phyloP scores from a whole-genome alignment of 164 flowering plant species.

The Annona squamosa region DNA sequence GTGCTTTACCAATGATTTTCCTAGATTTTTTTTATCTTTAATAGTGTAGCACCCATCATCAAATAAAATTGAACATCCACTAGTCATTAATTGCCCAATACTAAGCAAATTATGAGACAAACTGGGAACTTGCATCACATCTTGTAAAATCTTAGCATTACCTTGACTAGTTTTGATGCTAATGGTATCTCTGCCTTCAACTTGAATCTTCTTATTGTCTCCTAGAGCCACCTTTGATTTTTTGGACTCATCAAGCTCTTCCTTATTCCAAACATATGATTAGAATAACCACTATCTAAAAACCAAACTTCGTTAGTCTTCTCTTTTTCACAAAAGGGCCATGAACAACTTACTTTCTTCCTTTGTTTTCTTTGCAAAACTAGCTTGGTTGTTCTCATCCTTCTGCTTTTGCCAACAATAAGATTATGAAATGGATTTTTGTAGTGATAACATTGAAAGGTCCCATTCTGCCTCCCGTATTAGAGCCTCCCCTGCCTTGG shows the following conservation, averaged over 20 bases:
- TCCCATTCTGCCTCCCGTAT: background rate
- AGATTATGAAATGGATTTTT: background rate
- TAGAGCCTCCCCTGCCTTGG: background rate
- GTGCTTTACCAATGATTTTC: background rate
- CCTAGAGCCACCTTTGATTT: background rate
- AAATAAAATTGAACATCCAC: background rate
- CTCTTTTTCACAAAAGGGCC: background rate
- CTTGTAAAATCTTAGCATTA: background rate
- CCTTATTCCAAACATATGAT: background rate
- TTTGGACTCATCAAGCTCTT: conserved; percentile 1
- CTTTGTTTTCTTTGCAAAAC: background rate
- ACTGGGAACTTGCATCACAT: background rate
- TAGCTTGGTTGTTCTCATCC: background rate
- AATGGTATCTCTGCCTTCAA: background rate
- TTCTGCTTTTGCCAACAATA: background rate
- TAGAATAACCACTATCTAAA: background rate
- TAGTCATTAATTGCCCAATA: background rate
- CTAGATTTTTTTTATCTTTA: conserved; percentile 1
- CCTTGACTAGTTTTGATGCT: background rate
- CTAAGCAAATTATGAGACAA: background rate
- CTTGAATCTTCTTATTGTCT: background rate
- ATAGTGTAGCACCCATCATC: background rate
- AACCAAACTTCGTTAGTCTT: background rate
- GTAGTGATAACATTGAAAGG: background rate
- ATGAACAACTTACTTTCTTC: conserved; percentile 1